Conservation (phyloP, 108 stramenopile species). For the Skeletonema tropicum region DNA sequence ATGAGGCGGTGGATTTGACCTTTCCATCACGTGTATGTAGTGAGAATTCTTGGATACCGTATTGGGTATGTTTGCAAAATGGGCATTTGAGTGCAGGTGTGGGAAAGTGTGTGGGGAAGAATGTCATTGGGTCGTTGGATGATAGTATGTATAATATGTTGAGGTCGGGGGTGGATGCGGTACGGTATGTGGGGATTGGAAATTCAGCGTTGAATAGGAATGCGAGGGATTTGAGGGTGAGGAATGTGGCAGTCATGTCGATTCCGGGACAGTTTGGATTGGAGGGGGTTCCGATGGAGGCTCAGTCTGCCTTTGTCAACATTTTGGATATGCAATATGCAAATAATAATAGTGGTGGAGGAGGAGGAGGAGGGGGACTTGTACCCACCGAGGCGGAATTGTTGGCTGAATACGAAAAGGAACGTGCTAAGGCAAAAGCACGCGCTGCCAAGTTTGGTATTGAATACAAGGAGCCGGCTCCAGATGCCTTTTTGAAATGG, state of each 20-base stretch:
- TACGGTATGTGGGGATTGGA: conserved; percentile 62
- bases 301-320: conserved; percentile 31
- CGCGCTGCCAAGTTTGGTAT: conserved; percentile 81
- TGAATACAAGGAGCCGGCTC: conserved; percentile 66
- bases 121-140: conserved; percentile 61
- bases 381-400: conserved; percentile 55
- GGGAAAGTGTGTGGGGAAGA: conserved; percentile 52
- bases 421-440: conserved; percentile 67
- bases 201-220: conserved; percentile 59
- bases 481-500: conserved; percentile 77
- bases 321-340: conserved; percentile 26
- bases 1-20: conserved; percentile 49
- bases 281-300: conserved; percentile 48
- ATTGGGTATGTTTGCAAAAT: conserved; percentile 57
- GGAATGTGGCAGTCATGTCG: conserved; percentile 54
- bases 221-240: conserved; percentile 51
- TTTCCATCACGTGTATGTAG: conserved; percentile 53
- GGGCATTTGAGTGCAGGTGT: conserved; percentile 59
- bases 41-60: conserved; percentile 51
- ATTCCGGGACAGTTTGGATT: conserved; percentile 43
- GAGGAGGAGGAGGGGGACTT: conserved; percentile 13
- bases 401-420: conserved; percentile 70
- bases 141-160: conserved; percentile 67
- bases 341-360: not conserved
- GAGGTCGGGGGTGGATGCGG: conserved; percentile 56